These are phyloP conservation scores for Apiotrichum siamense DNA, from an alignment of 1,284 basidiomycete genomes.

Conservation along the genomic window DNA sequence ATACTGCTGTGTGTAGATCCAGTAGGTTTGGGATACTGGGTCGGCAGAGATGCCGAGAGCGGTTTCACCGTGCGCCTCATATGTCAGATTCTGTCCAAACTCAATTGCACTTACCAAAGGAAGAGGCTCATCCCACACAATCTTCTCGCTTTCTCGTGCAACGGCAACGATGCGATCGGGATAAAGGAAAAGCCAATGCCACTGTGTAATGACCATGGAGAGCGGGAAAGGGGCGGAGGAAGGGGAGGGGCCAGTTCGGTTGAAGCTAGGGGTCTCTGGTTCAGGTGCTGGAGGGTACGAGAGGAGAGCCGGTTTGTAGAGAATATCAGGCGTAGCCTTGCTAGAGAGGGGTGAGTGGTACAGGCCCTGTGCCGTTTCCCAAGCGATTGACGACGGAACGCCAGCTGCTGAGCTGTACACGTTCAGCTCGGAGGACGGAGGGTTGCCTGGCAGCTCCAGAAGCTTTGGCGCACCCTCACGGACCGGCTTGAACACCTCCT, in stretches of 20 bases:
- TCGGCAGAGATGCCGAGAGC: slow-evolving; percentile 73
- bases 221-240: slow-evolving; percentile 39
- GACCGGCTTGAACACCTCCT: slow-evolving; percentile 65
- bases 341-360: slow-evolving; percentile 61
- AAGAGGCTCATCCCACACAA: slow-evolving; percentile 75
- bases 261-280: slow-evolving; percentile 59
- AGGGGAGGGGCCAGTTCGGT: slow-evolving; percentile 12
- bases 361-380: slow-evolving; percentile 85
- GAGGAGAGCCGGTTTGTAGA: slow-evolving; percentile 31
- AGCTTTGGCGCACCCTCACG: slow-evolving; percentile 73
- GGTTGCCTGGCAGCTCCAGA: slow-evolving; percentile 72
- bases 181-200: slow-evolving; percentile 86
- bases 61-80: slow-evolving; percentile 52
- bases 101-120: slow-evolving; percentile 56
- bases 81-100: neutral
- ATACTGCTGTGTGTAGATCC: slow-evolving; percentile 86
- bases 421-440: slow-evolving; percentile 67
- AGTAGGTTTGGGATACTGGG: slow-evolving; percentile 80
- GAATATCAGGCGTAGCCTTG: slow-evolving; percentile 29
- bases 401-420: slow-evolving; percentile 53
- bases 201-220: slow-evolving; percentile 80
- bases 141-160: slow-evolving; percentile 70
- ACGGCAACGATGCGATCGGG: slow-evolving; percentile 70
- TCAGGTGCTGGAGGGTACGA: slow-evolving; percentile 59
- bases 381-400: slow-evolving; percentile 55